Evolutionary conservation across 805 yeast genomes (phyloP).

Genomic region (Kregervanrija delftensis): DNA sequence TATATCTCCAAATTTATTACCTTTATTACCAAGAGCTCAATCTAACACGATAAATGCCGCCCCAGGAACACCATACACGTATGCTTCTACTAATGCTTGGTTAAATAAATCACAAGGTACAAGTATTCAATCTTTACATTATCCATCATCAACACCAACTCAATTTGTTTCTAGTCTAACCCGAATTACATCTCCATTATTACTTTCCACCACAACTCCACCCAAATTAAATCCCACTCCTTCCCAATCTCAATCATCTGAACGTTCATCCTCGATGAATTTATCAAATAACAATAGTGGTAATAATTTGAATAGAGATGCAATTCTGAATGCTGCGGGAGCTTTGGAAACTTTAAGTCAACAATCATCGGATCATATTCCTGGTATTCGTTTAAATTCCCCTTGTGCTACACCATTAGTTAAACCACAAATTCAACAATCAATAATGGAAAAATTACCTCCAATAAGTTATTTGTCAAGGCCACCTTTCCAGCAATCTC

Average conservation of each 20-base stretch:
- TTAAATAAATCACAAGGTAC: slow-evolving; percentile 21
- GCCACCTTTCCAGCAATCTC: slow-evolving; percentile 5
- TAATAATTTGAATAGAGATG: slow-evolving; percentile 24
- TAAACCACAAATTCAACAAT: background rate
- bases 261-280: slow-evolving; percentile 23
- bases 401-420: slow-evolving; percentile 15
- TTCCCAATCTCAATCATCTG: slow-evolving; percentile 28
- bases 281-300: slow-evolving; percentile 1
- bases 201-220: slow-evolving; percentile 41
- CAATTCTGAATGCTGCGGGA: slow-evolving; percentile 32
- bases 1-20: slow-evolving; percentile 33
- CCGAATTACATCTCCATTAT: slow-evolving; percentile 57
- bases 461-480: slow-evolving; percentile 19
- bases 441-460: slow-evolving; percentile 17
- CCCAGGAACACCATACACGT: slow-evolving; percentile 25
- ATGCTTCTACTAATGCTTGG: slow-evolving; percentile 24
- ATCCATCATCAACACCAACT: slow-evolving; percentile 63
- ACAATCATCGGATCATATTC: slow-evolving; percentile 23
- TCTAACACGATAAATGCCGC: slow-evolving; percentile 9
- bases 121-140: slow-evolving; percentile 49
- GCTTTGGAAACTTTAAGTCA: slow-evolving; percentile 34
- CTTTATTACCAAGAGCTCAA: slow-evolving; percentile 34
- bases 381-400: slow-evolving; percentile 27
- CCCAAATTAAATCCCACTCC: slow-evolving; percentile 29
- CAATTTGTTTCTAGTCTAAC: slow-evolving; percentile 62